phyloP scores from a whole-genome alignment of 2,329 filamentous ascomycete species.

The Diaporthe longicolla region DNA sequence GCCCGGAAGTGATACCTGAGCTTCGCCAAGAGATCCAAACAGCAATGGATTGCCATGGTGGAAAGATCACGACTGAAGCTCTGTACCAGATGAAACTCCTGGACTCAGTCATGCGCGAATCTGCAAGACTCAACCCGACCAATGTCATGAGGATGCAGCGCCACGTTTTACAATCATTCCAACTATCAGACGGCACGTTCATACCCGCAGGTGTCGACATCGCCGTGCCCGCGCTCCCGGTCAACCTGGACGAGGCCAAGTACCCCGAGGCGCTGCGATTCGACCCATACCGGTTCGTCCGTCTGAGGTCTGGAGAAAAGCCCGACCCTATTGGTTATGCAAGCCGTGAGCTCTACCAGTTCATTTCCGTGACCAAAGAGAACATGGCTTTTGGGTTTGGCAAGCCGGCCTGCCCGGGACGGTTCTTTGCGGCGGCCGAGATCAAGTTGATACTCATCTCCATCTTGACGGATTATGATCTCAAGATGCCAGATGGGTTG shows the following conservation, averaged over 20 bases:
- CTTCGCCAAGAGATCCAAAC: constrained; percentile 65
- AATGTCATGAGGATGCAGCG: constrained; percentile 60
- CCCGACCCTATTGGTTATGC: constrained; percentile 43
- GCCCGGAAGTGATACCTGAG: constrained; percentile 63
- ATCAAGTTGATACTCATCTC: constrained; percentile 54
- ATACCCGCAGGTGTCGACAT: constrained; percentile 60
- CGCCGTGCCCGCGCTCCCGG: constrained; percentile 56
- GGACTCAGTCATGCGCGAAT: constrained; percentile 52
- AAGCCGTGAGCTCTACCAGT: constrained; percentile 55
- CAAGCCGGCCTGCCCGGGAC: constrained; percentile 55
- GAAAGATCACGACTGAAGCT: constrained; percentile 46
- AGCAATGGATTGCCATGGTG: constrained; percentile 52
- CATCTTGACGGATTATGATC: constrained; percentile 49
- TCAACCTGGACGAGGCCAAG: constrained; percentile 54
- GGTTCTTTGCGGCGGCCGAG: constrained; percentile 54
- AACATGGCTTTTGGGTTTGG: constrained; percentile 57
- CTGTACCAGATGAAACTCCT: constrained; percentile 52
- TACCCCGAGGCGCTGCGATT: constrained; percentile 57
- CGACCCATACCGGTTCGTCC: constrained; percentile 50
- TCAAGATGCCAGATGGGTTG: constrained; percentile 46
- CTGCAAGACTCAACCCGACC: constrained; percentile 47
- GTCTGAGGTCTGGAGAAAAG: constrained; percentile 45
- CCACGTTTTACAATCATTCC: constrained; percentile 64
- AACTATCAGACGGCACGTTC: constrained; percentile 67
- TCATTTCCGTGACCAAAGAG: constrained; percentile 53